Evolutionary conservation across 768 basidiomycete genomes (phyloP).

Genomic region (Termitomyces sp.): DNA sequence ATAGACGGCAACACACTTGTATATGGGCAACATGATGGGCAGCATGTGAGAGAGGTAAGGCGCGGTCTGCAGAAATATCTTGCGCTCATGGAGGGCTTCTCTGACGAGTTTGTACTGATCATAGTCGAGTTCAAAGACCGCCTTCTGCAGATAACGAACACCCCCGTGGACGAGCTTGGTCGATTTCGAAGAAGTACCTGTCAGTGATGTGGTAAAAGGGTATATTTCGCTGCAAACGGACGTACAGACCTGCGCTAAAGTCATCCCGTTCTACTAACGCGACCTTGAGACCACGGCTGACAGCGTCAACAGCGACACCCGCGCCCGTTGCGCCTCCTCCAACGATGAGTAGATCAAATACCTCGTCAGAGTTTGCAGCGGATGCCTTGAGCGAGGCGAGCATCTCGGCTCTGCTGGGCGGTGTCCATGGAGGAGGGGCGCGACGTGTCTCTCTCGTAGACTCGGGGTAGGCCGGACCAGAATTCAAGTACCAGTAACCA

Average conservation of each 20-base stretch:
- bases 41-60: slow-evolving; percentile 91
- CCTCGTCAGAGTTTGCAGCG: slow-evolving; percentile 30
- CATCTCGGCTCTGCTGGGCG: slow-evolving; percentile 66
- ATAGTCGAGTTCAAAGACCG: slow-evolving; percentile 91
- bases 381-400: slow-evolving; percentile 50
- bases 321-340: slow-evolving; percentile 97
- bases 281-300: slow-evolving; percentile 85
- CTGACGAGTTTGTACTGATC: slow-evolving; percentile 94
- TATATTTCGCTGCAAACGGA: neutral
- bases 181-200: slow-evolving; percentile 94
- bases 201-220: neutral
- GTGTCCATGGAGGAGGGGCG: slow-evolving; percentile 76
- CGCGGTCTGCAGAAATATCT: slow-evolving; percentile 91
- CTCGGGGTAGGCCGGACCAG: slow-evolving; percentile 60
- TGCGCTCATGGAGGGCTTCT: slow-evolving; percentile 92
- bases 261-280: slow-evolving; percentile 92
- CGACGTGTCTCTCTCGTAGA: slow-evolving; percentile 63
- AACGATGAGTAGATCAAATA: slow-evolving; percentile 79
- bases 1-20: slow-evolving; percentile 53
- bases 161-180: slow-evolving; percentile 99
- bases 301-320: slow-evolving; percentile 95
- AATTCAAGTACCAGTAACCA: slow-evolving; percentile 70
- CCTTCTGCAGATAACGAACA: slow-evolving; percentile 96
- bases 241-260: slow-evolving; percentile 71
- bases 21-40: slow-evolving; percentile 96